Base-by-base conservation (phyloP, 768 basidiomycete species). In the Pulveroboletus ravenelii region DNA sequence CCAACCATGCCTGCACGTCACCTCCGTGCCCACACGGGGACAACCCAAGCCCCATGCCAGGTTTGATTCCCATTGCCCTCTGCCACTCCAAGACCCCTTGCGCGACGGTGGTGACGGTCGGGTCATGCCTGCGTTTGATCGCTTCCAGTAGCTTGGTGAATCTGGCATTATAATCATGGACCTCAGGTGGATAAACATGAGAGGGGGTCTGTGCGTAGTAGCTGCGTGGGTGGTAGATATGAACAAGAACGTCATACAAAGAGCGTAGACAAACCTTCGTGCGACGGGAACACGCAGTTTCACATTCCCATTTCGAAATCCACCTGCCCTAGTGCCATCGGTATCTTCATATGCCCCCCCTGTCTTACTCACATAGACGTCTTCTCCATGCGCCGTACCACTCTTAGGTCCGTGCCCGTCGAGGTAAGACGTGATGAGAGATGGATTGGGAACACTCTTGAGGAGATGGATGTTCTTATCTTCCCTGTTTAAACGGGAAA, bases 61-160 rank as follows among this genome's bases (percentile, higher is more conserved):
- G 48, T 37, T 56, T 66, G 1, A 65, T 63, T 20, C 63, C 65
- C n/a, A 59, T 67, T 43, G 52, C 76, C 31, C 82, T 78, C 65
- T 98, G 97, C 93, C 93, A 97, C 66, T 99, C 95, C 52, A 97
- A 74, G 5, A 99, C 89, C 42, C 95, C 95, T 69, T 95, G 93
- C 0, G 91, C 93, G 50, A 98, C 89, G 8, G 94, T 96, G 6
- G 95, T 94, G 8, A 98, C 96, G 0, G 96, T 98, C 0, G 95
- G 95, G 63, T 98, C 95, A 69, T 99, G 96, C 10, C 96, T 78
- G 50, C 78, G 81, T 74, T 99, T 99, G 76, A 99, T 94, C 20
- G 81, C 73, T 41, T 94, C 87, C 9, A 98, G 77, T 32, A 82
- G 69, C 57, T 85, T 85, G 5, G 96, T 99, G 73, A 99, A 97